phyloP scores from a whole-genome alignment of 495 filamentous ascomycete genomes.

The Bacidia gigantensis region DNA sequence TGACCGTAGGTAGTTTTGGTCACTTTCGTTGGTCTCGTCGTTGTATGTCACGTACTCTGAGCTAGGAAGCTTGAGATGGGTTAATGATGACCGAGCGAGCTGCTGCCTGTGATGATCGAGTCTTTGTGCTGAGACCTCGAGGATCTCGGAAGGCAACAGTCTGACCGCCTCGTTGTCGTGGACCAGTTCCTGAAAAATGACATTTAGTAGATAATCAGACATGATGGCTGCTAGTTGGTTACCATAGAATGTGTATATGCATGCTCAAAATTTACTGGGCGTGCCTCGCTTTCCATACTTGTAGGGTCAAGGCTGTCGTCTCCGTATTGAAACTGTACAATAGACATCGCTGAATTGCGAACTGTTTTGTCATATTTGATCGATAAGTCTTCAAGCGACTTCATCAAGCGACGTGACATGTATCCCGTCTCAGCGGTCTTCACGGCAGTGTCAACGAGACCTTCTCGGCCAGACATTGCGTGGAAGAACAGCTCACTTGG shows the following conservation, averaged over 20 bases:
- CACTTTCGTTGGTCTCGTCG: constrained; percentile 76
- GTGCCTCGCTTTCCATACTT: constrained; percentile 91
- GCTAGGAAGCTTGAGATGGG: constrained; percentile 43
- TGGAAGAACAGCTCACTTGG: constrained; percentile 96
- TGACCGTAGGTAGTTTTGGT: constrained; percentile 63
- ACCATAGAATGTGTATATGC: constrained; percentile 77
- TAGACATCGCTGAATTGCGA: constrained; percentile 64
- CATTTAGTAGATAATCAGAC: constrained; percentile 2
- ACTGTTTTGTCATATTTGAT: constrained; percentile 89
- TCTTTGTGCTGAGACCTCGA: constrained; percentile 45
- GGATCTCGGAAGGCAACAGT: constrained; percentile 62
- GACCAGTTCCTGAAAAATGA: constrained; percentile 36
- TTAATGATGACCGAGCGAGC: constrained; percentile 43
- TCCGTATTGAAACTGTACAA: constrained; percentile 95
- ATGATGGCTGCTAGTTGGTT: neutral
- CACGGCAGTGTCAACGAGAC: constrained; percentile 97
- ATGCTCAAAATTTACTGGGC: constrained; percentile 83
- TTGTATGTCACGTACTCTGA: constrained; percentile 48
- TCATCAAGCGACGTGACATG: constrained; percentile 97
- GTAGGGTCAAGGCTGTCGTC: constrained; percentile 90
- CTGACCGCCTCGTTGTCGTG: constrained; percentile 61
- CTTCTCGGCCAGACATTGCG: constrained; percentile 95
- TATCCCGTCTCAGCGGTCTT: constrained; percentile 98
- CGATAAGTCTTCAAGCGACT: constrained; percentile 88
- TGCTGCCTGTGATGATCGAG: constrained; percentile 52